These are phyloP conservation scores for Abelmoschus esculentus DNA, from an alignment of 345 rosid genomes.

Conservation along the genomic window DNA sequence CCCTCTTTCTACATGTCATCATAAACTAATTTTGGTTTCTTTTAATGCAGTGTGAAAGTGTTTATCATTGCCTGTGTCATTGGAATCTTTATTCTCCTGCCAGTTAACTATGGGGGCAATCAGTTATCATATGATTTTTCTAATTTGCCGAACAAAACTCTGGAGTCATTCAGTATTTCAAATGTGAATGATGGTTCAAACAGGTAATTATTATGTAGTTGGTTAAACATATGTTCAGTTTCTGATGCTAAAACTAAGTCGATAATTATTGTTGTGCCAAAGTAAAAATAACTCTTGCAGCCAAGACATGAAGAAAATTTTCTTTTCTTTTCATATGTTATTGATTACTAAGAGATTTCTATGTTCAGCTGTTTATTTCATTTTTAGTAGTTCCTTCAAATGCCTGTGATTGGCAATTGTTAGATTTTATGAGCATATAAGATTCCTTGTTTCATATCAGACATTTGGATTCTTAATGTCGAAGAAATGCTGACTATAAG, in stretches of 20 bases:
- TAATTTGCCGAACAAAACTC: conserved; percentile 53
- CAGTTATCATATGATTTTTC: conserved; percentile 52
- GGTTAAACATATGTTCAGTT: neutral
- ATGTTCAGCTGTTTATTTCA: neutral
- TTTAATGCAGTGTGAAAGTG: conserved; percentile 52
- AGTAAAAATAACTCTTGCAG: neutral
- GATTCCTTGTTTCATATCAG: neutral
- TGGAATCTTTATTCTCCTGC: conserved; percentile 73
- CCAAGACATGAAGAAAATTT: neutral
- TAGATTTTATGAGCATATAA: neutral
- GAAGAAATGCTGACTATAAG: conserved; percentile 22
- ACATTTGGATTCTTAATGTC: conserved; percentile 7
- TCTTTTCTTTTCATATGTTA: neutral
- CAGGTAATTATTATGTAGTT: conserved; percentile 33
- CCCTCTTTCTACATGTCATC: neutral
- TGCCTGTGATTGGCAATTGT: neutral
- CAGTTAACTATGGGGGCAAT: conserved; percentile 69
- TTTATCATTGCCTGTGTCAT: conserved; percentile 54
- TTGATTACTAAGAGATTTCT: conserved; percentile 5
- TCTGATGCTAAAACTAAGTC: neutral
- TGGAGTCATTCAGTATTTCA: conserved; percentile 77
- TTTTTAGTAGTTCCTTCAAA: neutral
- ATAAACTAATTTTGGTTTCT: neutral
- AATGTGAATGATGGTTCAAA: conserved; percentile 80
- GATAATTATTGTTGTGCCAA: neutral